phyloP scores from a whole-genome alignment of 2,329 filamentous ascomycete genomes.

The Aspergillus pseudonomiae region DNA sequence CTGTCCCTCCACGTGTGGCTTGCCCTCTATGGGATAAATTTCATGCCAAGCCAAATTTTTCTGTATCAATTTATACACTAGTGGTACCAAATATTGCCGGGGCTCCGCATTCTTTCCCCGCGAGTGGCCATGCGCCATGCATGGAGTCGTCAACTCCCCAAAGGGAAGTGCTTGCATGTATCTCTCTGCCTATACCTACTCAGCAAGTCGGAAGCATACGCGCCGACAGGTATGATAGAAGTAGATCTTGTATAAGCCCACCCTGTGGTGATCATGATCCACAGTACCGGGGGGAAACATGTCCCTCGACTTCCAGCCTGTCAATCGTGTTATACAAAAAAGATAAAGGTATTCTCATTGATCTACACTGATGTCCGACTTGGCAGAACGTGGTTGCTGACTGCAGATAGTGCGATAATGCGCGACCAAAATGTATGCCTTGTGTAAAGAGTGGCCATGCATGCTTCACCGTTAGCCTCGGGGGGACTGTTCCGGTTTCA shows the following conservation, averaged over 20 bases:
- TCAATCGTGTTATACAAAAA: background rate
- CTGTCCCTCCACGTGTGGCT: background rate
- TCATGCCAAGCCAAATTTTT: too few relatives aligned
- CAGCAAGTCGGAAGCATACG: background rate
- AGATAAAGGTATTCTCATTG: background rate
- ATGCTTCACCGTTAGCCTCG: conserved; percentile 32
- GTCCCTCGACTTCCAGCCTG: background rate
- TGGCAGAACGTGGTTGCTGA: background rate
- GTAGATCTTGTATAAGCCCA: background rate
- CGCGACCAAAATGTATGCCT: conserved; percentile 31
- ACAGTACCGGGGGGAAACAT: background rate
- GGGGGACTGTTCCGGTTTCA: background rate
- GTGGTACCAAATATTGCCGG: background rate
- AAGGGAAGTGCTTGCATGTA: background rate
- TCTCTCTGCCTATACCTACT: background rate
- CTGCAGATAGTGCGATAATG: conserved; percentile 31
- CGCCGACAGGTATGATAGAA: background rate
- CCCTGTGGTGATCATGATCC: background rate
- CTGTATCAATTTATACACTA: background rate
- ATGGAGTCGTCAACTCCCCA: background rate
- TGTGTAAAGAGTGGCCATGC: conserved; percentile 27
- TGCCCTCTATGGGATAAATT: background rate
- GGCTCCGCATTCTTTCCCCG: background rate
- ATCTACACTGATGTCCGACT: background rate
- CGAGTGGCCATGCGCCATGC: background rate